phyloP scores from a whole-genome alignment of 495 filamentous ascomycete genomes.

The Letharia columbiana region DNA sequence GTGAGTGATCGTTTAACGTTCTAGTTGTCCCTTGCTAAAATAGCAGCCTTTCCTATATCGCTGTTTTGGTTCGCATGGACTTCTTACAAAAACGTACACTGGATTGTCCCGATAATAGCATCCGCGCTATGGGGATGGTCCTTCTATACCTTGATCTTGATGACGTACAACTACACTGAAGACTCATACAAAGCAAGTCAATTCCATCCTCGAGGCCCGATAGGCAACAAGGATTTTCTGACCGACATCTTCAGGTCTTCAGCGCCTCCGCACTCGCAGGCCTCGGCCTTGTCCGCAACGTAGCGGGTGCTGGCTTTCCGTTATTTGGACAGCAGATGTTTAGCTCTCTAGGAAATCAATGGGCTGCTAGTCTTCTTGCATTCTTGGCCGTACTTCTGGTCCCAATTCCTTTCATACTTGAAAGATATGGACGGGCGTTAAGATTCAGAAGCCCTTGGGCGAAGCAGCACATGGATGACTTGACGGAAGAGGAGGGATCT shows the following conservation, averaged over 20 bases:
- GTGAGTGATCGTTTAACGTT: slow-evolving; percentile 3
- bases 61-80: slow-evolving; percentile 45
- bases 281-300: slow-evolving; percentile 36
- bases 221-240: not conserved
- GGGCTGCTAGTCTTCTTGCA: slow-evolving; percentile 51
- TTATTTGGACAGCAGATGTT: slow-evolving; percentile 49
- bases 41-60: slow-evolving; percentile 31
- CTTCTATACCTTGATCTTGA: slow-evolving; percentile 31
- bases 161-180: slow-evolving; percentile 29
- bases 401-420: slow-evolving; percentile 40
- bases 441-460: slow-evolving; percentile 38
- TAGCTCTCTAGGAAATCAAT: slow-evolving; percentile 54
- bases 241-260: slow-evolving; percentile 17
- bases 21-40: not conserved
- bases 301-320: slow-evolving; percentile 40
- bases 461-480: slow-evolving; percentile 35
- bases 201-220: not conserved
- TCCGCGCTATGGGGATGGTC: slow-evolving; percentile 35
- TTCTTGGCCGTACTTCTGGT: slow-evolving; percentile 45
- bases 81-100: slow-evolving; percentile 36
- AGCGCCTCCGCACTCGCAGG: slow-evolving; percentile 38
- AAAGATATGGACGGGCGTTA: slow-evolving; percentile 32
- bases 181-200: slow-evolving; percentile 25
- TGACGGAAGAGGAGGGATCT: slow-evolving; percentile 19
- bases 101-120: slow-evolving; percentile 43